Evolutionary conservation across 805 yeast genomes (phyloP).

Genomic region (Millerago galiae): DNA sequence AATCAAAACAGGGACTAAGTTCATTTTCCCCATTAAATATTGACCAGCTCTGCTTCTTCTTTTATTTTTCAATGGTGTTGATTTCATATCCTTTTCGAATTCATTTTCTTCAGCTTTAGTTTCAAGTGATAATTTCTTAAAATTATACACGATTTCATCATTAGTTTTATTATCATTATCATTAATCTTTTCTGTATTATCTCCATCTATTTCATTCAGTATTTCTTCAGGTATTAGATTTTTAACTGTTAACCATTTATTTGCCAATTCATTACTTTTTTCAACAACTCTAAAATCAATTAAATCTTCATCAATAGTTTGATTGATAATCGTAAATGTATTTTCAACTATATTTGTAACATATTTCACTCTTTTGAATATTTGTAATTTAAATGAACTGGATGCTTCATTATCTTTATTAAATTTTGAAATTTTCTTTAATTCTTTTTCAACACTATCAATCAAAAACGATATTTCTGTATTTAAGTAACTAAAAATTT

Average conservation of each 20-base stretch:
- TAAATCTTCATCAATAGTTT: constrained; percentile 35
- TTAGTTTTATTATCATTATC: constrained; percentile 1
- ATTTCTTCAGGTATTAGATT: constrained; percentile 19
- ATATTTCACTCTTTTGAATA: constrained; percentile 26
- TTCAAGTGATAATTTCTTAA: constrained; percentile 20
- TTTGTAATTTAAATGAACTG: constrained; percentile 19
- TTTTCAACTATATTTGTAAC: constrained; percentile 35
- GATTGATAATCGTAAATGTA: constrained; percentile 31
- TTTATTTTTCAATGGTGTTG: constrained; percentile 15
- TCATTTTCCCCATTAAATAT: constrained; percentile 33
- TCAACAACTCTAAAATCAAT: constrained; percentile 31
- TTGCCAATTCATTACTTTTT: constrained; percentile 30
- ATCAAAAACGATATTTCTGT: constrained; percentile 31
- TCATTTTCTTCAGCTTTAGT: constrained; percentile 4
- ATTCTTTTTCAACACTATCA: constrained; percentile 23
- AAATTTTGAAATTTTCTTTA: constrained; percentile 20
- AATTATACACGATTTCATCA: constrained; percentile 13
- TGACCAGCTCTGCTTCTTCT: constrained; percentile 31
- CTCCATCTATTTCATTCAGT: constrained; percentile 11
- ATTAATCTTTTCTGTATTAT: not conserved
- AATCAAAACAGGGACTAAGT: constrained; percentile 32
- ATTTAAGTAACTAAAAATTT: constrained; percentile 42
- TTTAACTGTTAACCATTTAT: constrained; percentile 26
- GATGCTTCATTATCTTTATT: constrained; percentile 11
- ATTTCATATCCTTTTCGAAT: constrained; percentile 1